Evolutionary conservation across 768 basidiomycete species (phyloP).

Genomic region (Termitomyces sp.): DNA sequence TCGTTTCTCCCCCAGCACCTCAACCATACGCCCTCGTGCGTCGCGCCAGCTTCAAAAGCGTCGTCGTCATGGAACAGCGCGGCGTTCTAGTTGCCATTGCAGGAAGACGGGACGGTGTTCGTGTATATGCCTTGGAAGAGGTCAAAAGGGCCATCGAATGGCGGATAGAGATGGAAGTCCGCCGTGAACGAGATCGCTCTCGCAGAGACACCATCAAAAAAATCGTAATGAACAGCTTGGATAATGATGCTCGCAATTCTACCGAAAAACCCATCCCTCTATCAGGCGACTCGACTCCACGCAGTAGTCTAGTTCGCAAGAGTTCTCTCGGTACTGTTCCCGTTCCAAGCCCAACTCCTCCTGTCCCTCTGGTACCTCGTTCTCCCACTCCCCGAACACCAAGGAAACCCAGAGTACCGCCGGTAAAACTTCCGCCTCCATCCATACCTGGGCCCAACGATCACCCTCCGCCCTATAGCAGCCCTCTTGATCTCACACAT

Average conservation of each 20-base stretch:
- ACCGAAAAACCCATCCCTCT: slow-evolving; percentile 47
- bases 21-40: slow-evolving; percentile 83
- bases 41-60: slow-evolving; percentile 77
- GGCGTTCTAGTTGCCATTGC: slow-evolving; percentile 91
- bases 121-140: slow-evolving; percentile 87
- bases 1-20: slow-evolving; percentile 68
- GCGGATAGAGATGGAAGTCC: slow-evolving; percentile 79
- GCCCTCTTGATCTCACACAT: slow-evolving; percentile 30
- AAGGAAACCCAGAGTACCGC: slow-evolving; percentile 32
- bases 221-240: slow-evolving; percentile 30
- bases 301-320: slow-evolving; percentile 37
- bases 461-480: slow-evolving; percentile 67
- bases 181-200: slow-evolving; percentile 71
- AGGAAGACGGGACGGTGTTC: slow-evolving; percentile 80
- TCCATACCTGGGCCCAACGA: slow-evolving; percentile 39
- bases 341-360: slow-evolving; percentile 26
- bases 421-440: slow-evolving; percentile 25
- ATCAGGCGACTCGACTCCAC: slow-evolving; percentile 31
- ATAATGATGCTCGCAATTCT: slow-evolving; percentile 36
- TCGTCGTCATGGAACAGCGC: slow-evolving; percentile 92
- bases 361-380: slow-evolving; percentile 38
- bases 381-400: slow-evolving; percentile 37
- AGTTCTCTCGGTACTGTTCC: slow-evolving; percentile 30
- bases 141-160: slow-evolving; percentile 85
- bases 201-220: slow-evolving; percentile 69